phyloP scores from a whole-genome alignment of 192 early-diverging fungal genomes.

The Backusella morwellensis region DNA sequence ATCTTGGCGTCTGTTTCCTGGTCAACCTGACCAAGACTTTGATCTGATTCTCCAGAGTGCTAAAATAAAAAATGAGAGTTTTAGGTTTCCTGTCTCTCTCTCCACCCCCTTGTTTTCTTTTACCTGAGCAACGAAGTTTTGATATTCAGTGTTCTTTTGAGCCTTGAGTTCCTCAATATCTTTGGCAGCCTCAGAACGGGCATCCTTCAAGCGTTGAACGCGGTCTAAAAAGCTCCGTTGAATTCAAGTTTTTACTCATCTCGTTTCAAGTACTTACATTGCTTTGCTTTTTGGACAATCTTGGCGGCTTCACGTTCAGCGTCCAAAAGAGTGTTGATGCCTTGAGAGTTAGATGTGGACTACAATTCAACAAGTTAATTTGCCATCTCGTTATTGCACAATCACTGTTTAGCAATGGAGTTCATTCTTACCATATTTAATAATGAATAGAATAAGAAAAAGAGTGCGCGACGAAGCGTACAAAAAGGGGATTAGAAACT shows the following conservation, averaged over 20 bases:
- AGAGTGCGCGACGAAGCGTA: background rate
- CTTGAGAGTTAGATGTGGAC: conserved; percentile 71
- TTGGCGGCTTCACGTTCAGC: conserved; percentile 96
- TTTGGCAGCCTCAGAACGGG: conserved; percentile 88
- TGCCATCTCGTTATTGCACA: background rate
- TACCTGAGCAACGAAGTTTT: conserved; percentile 71
- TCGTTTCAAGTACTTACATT: conserved; percentile 57
- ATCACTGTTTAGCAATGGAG: too few relatives aligned
- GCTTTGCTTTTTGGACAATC: conserved; percentile 89
- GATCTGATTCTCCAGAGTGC: conserved; percentile 71
- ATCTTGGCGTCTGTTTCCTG: conserved; percentile 72
- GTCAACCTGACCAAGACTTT: conserved; percentile 57
- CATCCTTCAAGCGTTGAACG: conserved; percentile 90
- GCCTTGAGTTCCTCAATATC: conserved; percentile 87
- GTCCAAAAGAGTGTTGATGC: conserved; percentile 95
- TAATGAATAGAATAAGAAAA: background rate
- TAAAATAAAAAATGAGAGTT: conserved; percentile 19
- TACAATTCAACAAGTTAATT: background rate
- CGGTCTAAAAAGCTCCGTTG: conserved; percentile 60
- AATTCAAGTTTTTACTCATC: background rate
- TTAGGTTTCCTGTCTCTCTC: background rate
- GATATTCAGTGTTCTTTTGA: conserved; percentile 82
- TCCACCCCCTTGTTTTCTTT: background rate
- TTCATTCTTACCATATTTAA: background rate
- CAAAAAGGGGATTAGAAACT: background rate